These are phyloP conservation scores for Didymella exigua DNA, from an alignment of 2,329 filamentous ascomycete genomes.

Conservation along the genomic window DNA sequence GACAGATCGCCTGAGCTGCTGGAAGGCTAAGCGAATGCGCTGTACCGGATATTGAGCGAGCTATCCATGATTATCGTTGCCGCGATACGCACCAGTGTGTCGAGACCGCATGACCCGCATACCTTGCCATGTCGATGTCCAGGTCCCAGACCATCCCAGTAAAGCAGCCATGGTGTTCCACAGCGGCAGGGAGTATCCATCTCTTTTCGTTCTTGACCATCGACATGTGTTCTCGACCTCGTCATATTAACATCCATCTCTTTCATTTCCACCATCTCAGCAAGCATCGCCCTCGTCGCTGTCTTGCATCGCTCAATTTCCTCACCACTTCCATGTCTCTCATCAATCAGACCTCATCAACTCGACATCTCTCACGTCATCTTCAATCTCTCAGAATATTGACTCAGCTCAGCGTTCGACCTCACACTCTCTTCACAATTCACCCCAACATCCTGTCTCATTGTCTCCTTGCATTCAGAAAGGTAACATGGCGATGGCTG, in stretches of 20 bases:
- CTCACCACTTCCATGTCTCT: not conserved
- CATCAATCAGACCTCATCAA: not conserved
- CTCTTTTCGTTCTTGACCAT: not conserved
- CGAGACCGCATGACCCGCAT: not conserved
- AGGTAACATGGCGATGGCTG: constrained; percentile 14
- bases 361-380: not conserved
- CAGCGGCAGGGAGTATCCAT: not conserved
- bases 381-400: not conserved
- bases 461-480: constrained; percentile 10
- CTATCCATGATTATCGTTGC: too few relatives aligned
- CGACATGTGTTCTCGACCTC: not conserved
- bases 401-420: not conserved
- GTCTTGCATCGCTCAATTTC: not conserved
- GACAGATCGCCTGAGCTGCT: not conserved
- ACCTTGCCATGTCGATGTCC: not conserved
- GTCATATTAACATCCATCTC: not conserved
- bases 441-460: not conserved
- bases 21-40: not conserved
- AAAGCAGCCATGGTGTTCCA: not conserved
- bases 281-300: not conserved
- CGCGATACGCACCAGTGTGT: not conserved
- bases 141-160: not conserved
- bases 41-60: too few relatives aligned
- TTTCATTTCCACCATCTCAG: not conserved
- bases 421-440: not conserved